Conservation (phyloP, 2,329 filamentous ascomycete species). For the Sporothrix variecibatus region DNA sequence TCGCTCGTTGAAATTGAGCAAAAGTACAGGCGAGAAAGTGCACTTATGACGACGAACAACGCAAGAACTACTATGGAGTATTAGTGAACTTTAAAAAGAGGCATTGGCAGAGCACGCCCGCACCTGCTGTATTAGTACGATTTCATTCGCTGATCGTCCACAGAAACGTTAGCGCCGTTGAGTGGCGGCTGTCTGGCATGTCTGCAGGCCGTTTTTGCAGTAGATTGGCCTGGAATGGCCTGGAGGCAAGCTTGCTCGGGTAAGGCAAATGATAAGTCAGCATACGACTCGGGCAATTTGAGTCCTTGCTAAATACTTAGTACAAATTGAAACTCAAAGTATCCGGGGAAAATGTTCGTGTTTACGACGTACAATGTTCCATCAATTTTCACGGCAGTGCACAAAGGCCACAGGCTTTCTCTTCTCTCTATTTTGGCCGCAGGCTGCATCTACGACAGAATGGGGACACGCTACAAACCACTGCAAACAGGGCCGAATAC, state of each 20-base stretch:
- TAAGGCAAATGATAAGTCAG: not conserved
- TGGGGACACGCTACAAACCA: not conserved
- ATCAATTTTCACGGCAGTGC: not conserved
- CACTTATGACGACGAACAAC: slow-evolving; percentile 4
- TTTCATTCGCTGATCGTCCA: slow-evolving; percentile 18
- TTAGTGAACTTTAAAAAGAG: not conserved
- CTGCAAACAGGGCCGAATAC: not conserved
- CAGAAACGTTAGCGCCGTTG: not conserved
- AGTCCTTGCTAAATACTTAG: too few relatives aligned
- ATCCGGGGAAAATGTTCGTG: not conserved
- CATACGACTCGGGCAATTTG: not conserved
- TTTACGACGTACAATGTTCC: too few relatives aligned
- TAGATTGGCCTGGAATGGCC: not conserved
- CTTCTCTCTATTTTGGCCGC: not conserved
- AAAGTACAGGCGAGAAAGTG: not conserved
- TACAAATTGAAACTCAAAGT: not conserved
- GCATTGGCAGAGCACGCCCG: not conserved
- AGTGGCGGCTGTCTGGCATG: slow-evolving; percentile 36
- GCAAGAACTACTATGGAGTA: not conserved
- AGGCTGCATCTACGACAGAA: not conserved
- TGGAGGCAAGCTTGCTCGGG: not conserved
- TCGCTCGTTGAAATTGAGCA: not conserved
- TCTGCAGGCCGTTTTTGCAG: not conserved
- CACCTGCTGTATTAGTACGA: slow-evolving; percentile 14
- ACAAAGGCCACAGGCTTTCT: not conserved